Evolutionary conservation across 176 grass and related monocot genomes (phyloP), one percentile per base, ranked within the genome.

Genomic region (Oryza nivara): DNA sequence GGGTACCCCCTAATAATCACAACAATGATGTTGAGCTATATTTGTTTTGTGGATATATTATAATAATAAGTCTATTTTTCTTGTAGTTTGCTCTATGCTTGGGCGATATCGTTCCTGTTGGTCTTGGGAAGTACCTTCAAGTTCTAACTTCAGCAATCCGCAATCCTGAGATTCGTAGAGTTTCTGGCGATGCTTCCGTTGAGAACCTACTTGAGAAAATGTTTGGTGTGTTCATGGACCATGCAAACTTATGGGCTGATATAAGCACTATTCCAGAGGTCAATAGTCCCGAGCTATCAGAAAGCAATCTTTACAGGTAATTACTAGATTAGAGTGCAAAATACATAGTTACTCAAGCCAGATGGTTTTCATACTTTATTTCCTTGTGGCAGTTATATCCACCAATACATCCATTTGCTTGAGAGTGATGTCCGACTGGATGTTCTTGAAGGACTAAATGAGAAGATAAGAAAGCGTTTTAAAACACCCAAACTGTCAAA

Each of bases 401-500:
- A 98, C 84, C 96, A 98, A 72, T 98, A 93, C 88, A 98, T 98
- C 65, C 91, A 92, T 89, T 86, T 98, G 77, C 86, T 98, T 19
- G 93, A 98, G 74, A 98, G 83, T 78, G 93, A 95, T 77, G 63
- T 92, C 52, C 91, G 93, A 56, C 66, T 95, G 68, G 92, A 98
- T 81, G 85, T 88, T 79, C 93, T 98, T 64, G 93, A 98, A 92
- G 86, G 77, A 66, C 61, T 98, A 81, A 98, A 98, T 7, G 96
- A 95, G 90, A 95, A 93, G 88, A 94, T 98, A 79, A 89, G 93
- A 70, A 98, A 98, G 78, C 88, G 93, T 63, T 98, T 95, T 86
- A 98, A 98, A 92, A 98, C 86, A 66, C 96, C 96, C 11, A 98
- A 98, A 83, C 84, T 98, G 56, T 92, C 96, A 75, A 92, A 87